Evolutionary conservation across 345 rosid genomes (phyloP).

Genomic region (Eucalyptus tenuipes): DNA sequence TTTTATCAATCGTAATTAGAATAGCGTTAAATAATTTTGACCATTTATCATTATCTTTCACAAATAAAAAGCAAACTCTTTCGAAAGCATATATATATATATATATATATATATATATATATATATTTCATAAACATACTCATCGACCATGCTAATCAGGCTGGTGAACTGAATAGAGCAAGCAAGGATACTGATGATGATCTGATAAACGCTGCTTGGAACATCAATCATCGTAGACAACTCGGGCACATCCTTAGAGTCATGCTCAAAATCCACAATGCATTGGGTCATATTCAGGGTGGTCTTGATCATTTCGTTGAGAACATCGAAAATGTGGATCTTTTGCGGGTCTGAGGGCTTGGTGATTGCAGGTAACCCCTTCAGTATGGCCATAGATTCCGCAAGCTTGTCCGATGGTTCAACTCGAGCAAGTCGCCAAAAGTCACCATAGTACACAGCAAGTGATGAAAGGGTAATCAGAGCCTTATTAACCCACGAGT

Average conservation of each 20-base stretch:
- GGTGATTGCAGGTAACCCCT: background rate
- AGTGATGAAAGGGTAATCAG: conserved; percentile 1
- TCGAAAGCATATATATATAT: background rate
- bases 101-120: no score
- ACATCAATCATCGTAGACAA: background rate
- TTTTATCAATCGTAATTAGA: background rate
- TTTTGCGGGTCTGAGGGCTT: background rate
- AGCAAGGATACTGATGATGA: background rate
- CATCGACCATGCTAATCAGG: background rate
- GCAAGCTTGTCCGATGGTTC: background rate
- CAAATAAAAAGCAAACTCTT: background rate
- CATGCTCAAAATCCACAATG: background rate
- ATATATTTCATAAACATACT: background rate
- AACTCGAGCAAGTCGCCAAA: conserved; percentile 2
- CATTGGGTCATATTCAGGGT: background rate
- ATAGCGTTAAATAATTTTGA: background rate
- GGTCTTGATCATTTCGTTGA: conserved; percentile 1
- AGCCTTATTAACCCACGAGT: background rate
- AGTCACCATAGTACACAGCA: conserved; percentile 1
- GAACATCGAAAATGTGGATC: background rate
- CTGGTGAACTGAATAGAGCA: background rate
- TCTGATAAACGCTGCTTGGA: background rate
- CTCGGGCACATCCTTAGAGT: background rate
- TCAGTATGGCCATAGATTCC: background rate
- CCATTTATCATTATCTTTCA: background rate